Percentiles rank a stretch among this genome's conserved stretches.
phyloP scores from a whole-genome alignment of 192 early-diverging fungal species.

The Backusella tarrabulga region DNA sequence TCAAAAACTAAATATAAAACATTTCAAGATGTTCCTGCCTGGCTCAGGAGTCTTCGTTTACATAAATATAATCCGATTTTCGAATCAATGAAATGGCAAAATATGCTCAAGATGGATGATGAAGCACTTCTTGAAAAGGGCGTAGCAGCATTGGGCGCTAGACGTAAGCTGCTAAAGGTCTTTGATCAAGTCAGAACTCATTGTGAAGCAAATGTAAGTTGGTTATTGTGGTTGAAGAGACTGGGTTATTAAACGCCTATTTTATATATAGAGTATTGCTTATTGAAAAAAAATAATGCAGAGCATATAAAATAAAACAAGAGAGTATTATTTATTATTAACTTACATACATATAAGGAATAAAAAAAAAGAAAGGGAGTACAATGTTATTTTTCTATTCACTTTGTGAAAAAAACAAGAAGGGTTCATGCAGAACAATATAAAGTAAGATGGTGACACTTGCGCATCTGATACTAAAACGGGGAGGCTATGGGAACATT shows the following conservation, averaged over 20 bases:
- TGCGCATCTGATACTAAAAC: too few relatives aligned
- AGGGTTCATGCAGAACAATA: too few relatives aligned
- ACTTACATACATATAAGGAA: background rate
- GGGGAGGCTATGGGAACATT: too few relatives aligned
- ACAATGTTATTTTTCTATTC: too few relatives aligned
- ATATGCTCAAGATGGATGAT: conserved; percentile 86
- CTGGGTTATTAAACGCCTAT: background rate
- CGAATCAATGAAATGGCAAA: conserved; percentile 85
- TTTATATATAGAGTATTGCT: background rate
- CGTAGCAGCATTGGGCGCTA: conserved; percentile 90
- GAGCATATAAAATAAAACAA: too few relatives aligned
- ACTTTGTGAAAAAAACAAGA: too few relatives aligned
- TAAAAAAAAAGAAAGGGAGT: background rate
- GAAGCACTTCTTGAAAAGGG: conserved; percentile 80
- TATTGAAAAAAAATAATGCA: background rate
- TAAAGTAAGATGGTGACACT: too few relatives aligned
- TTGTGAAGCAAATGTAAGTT: conserved; percentile 37
- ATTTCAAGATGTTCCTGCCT: conserved; percentile 80
- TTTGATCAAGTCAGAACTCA: conserved; percentile 78
- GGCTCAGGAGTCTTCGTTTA: conserved; percentile 88
- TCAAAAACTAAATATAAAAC: too few relatives aligned
- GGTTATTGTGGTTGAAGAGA: background rate
- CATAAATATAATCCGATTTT: conserved; percentile 96
- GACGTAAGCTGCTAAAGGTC: conserved; percentile 95
- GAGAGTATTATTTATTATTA: background rate